Percentiles rank a stretch among this genome's conserved stretches.
Conservation (phyloP, 345 rosid species). For the Nasturtium officinale region DNA sequence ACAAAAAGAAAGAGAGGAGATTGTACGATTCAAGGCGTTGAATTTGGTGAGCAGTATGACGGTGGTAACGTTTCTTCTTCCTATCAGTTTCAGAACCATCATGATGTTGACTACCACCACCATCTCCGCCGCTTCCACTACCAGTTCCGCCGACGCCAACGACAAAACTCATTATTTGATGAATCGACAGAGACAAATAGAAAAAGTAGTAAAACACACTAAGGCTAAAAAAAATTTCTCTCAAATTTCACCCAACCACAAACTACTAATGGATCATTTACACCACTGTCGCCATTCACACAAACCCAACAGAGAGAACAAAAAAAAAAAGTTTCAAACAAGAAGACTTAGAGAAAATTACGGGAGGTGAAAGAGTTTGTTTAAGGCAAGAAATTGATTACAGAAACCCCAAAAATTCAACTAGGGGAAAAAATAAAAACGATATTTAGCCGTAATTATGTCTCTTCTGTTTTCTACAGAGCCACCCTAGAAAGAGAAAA, state of each 20-base stretch:
- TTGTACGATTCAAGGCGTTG: conserved; percentile 89
- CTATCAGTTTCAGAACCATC: conserved; percentile 68
- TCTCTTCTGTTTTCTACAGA: conserved; percentile 29
- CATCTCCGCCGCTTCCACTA: conserved; percentile 71
- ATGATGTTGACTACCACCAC: conserved; percentile 61
- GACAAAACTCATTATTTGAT: conserved; percentile 36
- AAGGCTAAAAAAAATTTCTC: neutral
- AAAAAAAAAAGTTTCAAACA: conserved; percentile 23
- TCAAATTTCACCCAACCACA: conserved; percentile 42
- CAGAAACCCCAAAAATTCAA: conserved; percentile 16
- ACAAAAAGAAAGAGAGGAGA: too few relatives aligned
- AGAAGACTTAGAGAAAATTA: conserved; percentile 40
- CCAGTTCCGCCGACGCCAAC: conserved; percentile 61
- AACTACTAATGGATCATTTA: conserved; percentile 41
- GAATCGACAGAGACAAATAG: neutral
- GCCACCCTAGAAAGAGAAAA: conserved; percentile 42
- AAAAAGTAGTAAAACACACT: conserved; percentile 23
- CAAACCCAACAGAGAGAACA: conserved; percentile 21
- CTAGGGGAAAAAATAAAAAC: neutral
- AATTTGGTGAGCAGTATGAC: conserved; percentile 96
- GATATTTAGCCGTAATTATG: conserved; percentile 36
- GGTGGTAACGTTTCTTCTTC: conserved; percentile 93
- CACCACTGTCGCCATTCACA: conserved; percentile 41
- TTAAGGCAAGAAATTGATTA: conserved; percentile 35
- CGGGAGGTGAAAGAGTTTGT: conserved; percentile 35